Conservation (phyloP, 148 eudicot species). For the Persicaria tinctoria region DNA sequence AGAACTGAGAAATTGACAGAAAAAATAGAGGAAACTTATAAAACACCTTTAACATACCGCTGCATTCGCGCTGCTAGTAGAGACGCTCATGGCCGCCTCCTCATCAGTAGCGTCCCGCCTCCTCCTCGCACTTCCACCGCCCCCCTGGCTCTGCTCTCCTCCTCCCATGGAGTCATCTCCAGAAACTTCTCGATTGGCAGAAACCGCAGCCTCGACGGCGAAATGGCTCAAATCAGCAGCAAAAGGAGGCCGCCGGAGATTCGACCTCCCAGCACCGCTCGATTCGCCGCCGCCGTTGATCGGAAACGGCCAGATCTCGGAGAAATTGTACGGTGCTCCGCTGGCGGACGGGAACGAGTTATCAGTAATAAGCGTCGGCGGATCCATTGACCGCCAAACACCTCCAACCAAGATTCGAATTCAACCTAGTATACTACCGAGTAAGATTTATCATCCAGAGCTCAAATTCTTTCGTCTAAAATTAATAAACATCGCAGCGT, state of each 20-base stretch:
- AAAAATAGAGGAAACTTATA: neutral
- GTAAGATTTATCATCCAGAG: neutral
- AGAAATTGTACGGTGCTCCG: slow-evolving; percentile 16
- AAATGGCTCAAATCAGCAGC: slow-evolving; percentile 12
- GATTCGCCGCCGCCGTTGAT: slow-evolving; percentile 18
- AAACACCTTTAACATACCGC: slow-evolving; percentile 17
- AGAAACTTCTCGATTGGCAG: slow-evolving; percentile 10
- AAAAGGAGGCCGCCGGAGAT: slow-evolving; percentile 8
- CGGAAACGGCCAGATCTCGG: slow-evolving; percentile 62
- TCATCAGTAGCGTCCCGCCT: slow-evolving; percentile 21
- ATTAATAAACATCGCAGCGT: neutral
- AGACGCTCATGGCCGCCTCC: slow-evolving; percentile 17
- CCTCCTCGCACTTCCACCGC: slow-evolving; percentile 18
- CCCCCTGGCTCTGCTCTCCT: slow-evolving; percentile 14
- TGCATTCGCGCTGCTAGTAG: slow-evolving; percentile 33
- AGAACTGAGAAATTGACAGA: slow-evolving; percentile 1
- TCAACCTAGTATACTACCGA: neutral
- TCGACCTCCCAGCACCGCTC: slow-evolving; percentile 12
- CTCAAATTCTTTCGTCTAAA: neutral
- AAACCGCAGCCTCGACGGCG: slow-evolving; percentile 10
- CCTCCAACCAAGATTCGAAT: slow-evolving; percentile 5
- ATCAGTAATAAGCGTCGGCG: slow-evolving; percentile 29
- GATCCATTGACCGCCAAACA: slow-evolving; percentile 29
- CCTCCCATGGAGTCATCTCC: neutral
- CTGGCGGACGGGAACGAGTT: slow-evolving; percentile 18